Percentiles rank a stretch among this genome's conserved stretches.
phyloP scores from a whole-genome alignment of 2,329 filamentous ascomycete genomes.

The Furcasterigmium sp. region DNA sequence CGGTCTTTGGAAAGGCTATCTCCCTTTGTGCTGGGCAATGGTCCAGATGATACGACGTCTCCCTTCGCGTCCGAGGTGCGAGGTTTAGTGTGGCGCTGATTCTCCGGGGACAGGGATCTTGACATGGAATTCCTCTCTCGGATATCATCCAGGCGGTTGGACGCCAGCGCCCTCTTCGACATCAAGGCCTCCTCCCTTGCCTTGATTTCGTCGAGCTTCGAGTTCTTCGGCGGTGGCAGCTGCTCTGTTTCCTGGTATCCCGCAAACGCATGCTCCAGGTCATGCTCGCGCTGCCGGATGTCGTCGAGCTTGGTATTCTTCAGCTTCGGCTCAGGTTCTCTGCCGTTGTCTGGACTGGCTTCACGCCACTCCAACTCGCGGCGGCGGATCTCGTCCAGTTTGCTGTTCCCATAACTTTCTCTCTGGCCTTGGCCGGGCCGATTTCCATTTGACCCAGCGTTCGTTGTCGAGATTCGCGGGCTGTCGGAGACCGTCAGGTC shows the following conservation, averaged over 20 bases:
- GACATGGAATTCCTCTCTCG: conserved; percentile 42
- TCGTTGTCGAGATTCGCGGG: conserved; percentile 36
- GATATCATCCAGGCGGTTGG: conserved; percentile 47
- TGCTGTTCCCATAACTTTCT: conserved; percentile 24
- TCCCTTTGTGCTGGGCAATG: no score
- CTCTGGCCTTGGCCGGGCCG: no score
- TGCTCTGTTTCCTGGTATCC: conserved; percentile 1
- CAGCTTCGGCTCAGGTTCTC: conserved; percentile 2
- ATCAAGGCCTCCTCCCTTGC: conserved; percentile 36
- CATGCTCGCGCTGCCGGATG: conserved; percentile 35
- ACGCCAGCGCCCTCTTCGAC: conserved; percentile 41
- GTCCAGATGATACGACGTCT: no score
- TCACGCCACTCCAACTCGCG: conserved; percentile 30
- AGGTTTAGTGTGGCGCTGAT: conserved; percentile 3
- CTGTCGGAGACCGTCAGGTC: conserved; percentile 52
- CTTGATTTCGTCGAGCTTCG: conserved; percentile 44
- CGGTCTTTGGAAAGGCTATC: no score
- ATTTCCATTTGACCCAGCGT: no score
- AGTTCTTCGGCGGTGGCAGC: conserved; percentile 23
- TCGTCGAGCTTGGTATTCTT: conserved; percentile 40
- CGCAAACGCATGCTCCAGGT: conserved; percentile 15
- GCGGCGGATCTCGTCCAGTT: conserved; percentile 40
- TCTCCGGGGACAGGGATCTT: conserved; percentile 36
- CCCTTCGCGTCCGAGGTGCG: not conserved
- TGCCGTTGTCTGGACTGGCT: not conserved